Conservation (phyloP, 495 filamentous ascomycete species). For the Sabuloglossum arenarium region DNA sequence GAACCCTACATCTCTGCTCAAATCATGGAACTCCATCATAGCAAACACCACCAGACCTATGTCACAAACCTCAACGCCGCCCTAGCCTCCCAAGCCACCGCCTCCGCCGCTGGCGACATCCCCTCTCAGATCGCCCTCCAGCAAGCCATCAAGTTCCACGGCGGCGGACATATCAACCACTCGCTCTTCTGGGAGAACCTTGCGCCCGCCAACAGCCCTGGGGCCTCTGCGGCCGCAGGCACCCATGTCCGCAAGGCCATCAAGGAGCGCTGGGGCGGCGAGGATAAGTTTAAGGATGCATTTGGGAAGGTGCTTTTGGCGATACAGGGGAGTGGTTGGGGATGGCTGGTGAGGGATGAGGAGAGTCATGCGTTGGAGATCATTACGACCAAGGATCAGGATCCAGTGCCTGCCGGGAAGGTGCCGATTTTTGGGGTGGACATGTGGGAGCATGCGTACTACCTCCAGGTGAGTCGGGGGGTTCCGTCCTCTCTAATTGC, state of each 20-base stretch:
- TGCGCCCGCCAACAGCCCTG: constrained; percentile 44
- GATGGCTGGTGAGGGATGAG: constrained; percentile 78
- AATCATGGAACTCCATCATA: constrained; percentile 93
- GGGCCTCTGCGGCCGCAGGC: constrained; percentile 58
- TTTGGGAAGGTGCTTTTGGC: constrained; percentile 62
- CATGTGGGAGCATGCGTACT: constrained; percentile 89
- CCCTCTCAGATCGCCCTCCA: constrained; percentile 59
- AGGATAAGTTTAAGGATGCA: constrained; percentile 53
- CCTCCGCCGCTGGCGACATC: constrained; percentile 34
- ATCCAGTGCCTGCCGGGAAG: constrained; percentile 77
- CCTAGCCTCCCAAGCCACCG: constrained; percentile 36
- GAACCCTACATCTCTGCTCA: constrained; percentile 86
- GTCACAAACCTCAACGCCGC: constrained; percentile 51
- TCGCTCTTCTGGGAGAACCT: constrained; percentile 87
- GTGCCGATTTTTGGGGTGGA: constrained; percentile 79
- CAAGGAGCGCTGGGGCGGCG: constrained; percentile 50
- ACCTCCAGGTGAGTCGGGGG: constrained; percentile 25
- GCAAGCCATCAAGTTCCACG: constrained; percentile 88
- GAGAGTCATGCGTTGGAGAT: constrained; percentile 20
- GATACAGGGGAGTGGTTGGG: constrained; percentile 91
- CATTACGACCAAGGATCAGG: constrained; percentile 45
- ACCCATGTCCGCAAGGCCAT: constrained; percentile 44
- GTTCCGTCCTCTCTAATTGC: no score
- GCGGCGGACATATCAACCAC: constrained; percentile 87
- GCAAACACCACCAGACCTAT: constrained; percentile 62